A percentile compares a stretch with the other conserved stretches of the same genome.
These are phyloP conservation scores for Talaromyces sp. DNA, from an alignment of 2,329 filamentous ascomycete species.

Conservation along the genomic window DNA sequence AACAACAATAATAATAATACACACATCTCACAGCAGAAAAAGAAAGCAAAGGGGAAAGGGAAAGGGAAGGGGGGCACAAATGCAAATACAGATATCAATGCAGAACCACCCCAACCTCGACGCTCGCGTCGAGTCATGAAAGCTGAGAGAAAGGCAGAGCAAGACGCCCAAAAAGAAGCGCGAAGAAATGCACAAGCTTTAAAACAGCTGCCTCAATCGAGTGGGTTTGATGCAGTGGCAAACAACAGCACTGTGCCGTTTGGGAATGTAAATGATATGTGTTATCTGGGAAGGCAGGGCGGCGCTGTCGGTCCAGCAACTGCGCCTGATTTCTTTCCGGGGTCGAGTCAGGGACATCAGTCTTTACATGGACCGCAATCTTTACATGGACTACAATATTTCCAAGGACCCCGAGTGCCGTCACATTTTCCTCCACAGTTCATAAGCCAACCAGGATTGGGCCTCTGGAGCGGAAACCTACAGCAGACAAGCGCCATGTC, in stretches of 20 bases:
- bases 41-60: not conserved
- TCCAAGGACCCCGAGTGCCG: not conserved
- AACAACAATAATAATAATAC: no score
- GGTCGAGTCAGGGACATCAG: not conserved
- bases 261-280: not conserved
- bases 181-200: not conserved
- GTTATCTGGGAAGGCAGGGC: not conserved
- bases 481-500: not conserved
- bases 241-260: not conserved
- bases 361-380: not conserved
- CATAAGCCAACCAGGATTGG: not conserved
- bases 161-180: not conserved
- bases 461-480: not conserved
- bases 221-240: not conserved
- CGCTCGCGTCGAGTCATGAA: not conserved
- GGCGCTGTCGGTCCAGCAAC: not conserved
- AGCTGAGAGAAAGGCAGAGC: not conserved
- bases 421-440: not conserved
- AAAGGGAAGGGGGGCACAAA: not conserved
- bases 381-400: not conserved
- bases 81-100: not conserved
- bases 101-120: not conserved
- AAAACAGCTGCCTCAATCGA: not conserved
- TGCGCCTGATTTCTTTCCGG: not conserved
- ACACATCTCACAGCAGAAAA: not conserved